Conservation (phyloP, 2,329 filamentous ascomycete genomes). For the Ophiosphaerella korrae region DNA sequence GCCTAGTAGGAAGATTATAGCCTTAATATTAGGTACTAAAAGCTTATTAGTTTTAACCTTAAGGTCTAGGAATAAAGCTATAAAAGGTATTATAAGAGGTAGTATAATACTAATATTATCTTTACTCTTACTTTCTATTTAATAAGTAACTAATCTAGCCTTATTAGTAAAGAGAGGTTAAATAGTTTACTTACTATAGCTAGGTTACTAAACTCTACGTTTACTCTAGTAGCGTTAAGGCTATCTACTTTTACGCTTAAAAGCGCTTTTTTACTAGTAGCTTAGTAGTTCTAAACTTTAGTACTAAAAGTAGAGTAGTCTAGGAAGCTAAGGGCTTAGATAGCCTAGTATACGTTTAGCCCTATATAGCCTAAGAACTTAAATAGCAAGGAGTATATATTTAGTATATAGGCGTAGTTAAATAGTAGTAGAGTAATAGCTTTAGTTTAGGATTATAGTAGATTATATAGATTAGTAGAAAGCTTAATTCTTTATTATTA, state of each 20-base stretch:
- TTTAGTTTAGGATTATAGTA: conserved; percentile 42
- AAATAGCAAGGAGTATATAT: conserved; percentile 37
- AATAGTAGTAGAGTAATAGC: conserved; percentile 48
- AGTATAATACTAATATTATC: too few relatives aligned
- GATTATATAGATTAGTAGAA: conserved; percentile 34
- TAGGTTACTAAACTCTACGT: conserved; percentile 23
- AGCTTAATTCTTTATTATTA: conserved; percentile 10
- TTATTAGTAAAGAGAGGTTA: conserved; percentile 8
- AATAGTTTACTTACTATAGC: conserved; percentile 6
- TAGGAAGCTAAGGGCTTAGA: conserved; percentile 45
- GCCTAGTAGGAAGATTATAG: too few relatives aligned
- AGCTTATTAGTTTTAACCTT: too few relatives aligned
- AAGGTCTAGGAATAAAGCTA: too few relatives aligned
- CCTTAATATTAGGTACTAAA: too few relatives aligned
- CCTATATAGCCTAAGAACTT: conserved; percentile 45
- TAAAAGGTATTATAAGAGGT: too few relatives aligned
- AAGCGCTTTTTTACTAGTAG: conserved; percentile 47
- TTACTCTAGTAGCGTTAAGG: conserved; percentile 23
- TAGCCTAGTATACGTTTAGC: conserved; percentile 35
- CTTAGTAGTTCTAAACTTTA: conserved; percentile 45
- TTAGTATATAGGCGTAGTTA: conserved; percentile 37
- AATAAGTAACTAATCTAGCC: background rate
- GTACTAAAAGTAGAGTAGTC: conserved; percentile 46
- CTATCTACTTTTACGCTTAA: conserved; percentile 44
- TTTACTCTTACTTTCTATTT: too few relatives aligned